phyloP scores from a whole-genome alignment of 306 rosid species.

The Neltuma alba region DNA sequence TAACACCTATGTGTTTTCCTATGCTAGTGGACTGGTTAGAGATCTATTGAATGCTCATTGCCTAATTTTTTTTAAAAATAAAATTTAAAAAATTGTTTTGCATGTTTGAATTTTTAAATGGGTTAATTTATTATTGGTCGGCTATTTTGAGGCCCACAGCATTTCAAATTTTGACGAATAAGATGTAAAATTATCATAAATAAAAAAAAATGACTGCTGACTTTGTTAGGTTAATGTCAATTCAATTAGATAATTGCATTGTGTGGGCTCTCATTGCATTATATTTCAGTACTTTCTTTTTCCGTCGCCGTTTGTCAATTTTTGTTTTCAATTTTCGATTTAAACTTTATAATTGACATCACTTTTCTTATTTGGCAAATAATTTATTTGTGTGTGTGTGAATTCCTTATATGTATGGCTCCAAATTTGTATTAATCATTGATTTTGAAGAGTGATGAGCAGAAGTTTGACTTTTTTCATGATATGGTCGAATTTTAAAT shows the following conservation, averaged over 20 bases:
- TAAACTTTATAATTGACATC: not conserved
- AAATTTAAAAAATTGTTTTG: not conserved
- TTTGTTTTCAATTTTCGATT: not conserved
- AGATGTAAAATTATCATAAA: not conserved
- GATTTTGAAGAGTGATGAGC: not conserved
- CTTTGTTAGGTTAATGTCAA: constrained; percentile 51
- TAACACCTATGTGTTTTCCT: not conserved
- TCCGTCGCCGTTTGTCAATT: not conserved
- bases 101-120: not conserved
- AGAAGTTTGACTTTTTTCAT: not conserved
- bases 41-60: not conserved
- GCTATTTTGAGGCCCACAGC: constrained; percentile 36
- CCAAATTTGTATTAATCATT: not conserved
- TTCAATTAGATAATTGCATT: constrained; percentile 21
- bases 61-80: not conserved
- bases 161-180: constrained; percentile 18
- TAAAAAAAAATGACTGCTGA: not conserved
- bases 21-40: not conserved
- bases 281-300: not conserved
- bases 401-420: not conserved
- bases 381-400: not conserved
- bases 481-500: not conserved
- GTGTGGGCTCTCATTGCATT: constrained; percentile 39
- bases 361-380: not conserved
- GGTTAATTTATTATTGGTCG: not conserved